Base-by-base conservation (phyloP, 139 green algal genomes). In the Coelastrella sp. region DNA sequence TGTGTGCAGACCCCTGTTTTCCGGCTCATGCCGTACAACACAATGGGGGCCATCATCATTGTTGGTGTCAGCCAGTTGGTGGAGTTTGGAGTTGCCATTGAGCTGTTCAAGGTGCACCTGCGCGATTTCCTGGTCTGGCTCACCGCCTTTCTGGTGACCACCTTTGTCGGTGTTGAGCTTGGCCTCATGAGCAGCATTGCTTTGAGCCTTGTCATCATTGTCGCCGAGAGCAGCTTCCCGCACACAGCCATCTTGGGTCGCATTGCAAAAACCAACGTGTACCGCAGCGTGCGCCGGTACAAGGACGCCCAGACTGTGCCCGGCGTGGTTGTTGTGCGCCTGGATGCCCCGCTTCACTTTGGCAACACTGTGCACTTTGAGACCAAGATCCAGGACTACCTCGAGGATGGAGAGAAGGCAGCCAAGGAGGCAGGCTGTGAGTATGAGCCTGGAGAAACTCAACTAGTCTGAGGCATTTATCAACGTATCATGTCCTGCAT, bases 221-320 rank as follows among this genome's bases (percentile, higher is more conserved):
- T 95, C 7, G 91, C 91, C 27, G 86, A 97, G 89, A 91, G 85
- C 6, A 95, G 93, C 25, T 97, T 97, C 87, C 96, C 96, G 0
- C 96, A 98, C 91, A 98, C 94, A 4, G 95, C 96, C 11, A 78
- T 96, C 25, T 93, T 99, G 22, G 97, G 97, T 49, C 93, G 92
- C 22, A 89, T 99, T 20, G 94, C 94, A 7, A 85, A 89, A 27
- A 97, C 93, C 72, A 84, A 63, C 17, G 88, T 95, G 35, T 93
- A 93, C 88, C 58, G 82, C 78, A 86, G 59, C 24, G 59, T 74
- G 4, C n/a, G 65, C 9, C 56, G 65, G 81, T 86, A 86, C 60
- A 63, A 63, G 7, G 81, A 70, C 27, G 81, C 81, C 12, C 17
- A 80, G 25, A 82, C 70, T 0, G 58, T 82, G 8, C 85, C 85